Percentiles rank a stretch among this genome's conserved stretches.
Conservation (phyloP, 495 filamentous ascomycete genomes). For the Daldinia childiae region DNA sequence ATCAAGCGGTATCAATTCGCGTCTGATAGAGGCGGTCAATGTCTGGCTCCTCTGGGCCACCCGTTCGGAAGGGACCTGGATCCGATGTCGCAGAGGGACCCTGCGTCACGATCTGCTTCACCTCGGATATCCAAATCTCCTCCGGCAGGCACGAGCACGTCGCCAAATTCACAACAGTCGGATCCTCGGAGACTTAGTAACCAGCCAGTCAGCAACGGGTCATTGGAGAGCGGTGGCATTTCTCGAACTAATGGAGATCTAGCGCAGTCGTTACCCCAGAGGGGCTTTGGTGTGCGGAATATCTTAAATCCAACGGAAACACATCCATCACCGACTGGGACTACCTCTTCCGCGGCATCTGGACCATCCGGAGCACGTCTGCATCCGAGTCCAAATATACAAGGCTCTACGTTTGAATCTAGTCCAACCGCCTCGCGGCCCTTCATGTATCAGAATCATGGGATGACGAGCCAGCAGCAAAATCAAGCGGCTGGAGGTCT, state of each 20-base stretch:
- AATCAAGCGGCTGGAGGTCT: slow-evolving; percentile 45
- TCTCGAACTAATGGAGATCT: slow-evolving; percentile 45
- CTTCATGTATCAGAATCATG: slow-evolving; percentile 44
- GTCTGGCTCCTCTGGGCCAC: slow-evolving; percentile 59
- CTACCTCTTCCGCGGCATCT: slow-evolving; percentile 37
- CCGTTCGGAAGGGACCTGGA: slow-evolving; percentile 65
- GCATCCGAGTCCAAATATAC: slow-evolving; percentile 38
- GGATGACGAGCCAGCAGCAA: slow-evolving; percentile 42
- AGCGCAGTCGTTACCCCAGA: slow-evolving; percentile 50
- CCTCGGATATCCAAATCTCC: slow-evolving; percentile 48
- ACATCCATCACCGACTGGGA: slow-evolving; percentile 31
- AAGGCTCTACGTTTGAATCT: slow-evolving; percentile 43
- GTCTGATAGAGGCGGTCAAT: slow-evolving; percentile 59
- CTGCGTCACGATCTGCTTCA: slow-evolving; percentile 60
- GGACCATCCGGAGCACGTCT: slow-evolving; percentile 25
- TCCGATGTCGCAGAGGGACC: slow-evolving; percentile 68
- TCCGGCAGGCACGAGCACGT: slow-evolving; percentile 36
- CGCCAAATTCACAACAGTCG: slow-evolving; percentile 41
- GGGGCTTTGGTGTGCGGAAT: slow-evolving; percentile 59
- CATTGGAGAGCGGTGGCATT: slow-evolving; percentile 36
- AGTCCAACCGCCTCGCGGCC: slow-evolving; percentile 45
- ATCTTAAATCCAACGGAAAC: slow-evolving; percentile 61
- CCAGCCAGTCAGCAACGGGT: slow-evolving; percentile 36
- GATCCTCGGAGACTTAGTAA: slow-evolving; percentile 39
- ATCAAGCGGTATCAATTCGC: slow-evolving; percentile 41